A percentile compares a stretch with the other conserved stretches of the same genome.
Conservation (phyloP, 768 basidiomycete genomes). For the Leccinum olivaceopallidum region DNA sequence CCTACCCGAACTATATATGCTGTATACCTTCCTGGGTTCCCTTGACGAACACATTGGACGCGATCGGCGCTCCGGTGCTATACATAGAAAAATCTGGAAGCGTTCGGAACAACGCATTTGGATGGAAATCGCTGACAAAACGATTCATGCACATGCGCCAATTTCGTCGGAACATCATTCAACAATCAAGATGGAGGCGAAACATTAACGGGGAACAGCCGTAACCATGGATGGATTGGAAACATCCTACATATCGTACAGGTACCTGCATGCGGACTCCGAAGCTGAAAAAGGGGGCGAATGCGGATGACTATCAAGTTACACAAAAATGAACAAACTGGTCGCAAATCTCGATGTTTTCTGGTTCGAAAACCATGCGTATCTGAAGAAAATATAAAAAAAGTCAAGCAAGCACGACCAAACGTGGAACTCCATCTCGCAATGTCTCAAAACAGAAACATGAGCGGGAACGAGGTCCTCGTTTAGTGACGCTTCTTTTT, state of each 20-base stretch:
- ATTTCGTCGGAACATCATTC: neutral
- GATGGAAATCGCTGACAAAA: neutral
- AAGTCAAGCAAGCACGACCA: neutral
- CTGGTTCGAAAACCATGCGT: neutral
- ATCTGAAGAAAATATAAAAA: neutral
- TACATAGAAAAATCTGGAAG: neutral
- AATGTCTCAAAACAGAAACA: neutral
- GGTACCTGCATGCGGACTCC: neutral
- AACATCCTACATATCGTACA: slow-evolving; percentile 1
- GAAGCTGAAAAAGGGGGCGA: no score
- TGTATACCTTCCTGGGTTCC: neutral
- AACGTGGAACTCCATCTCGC: slow-evolving; percentile 5
- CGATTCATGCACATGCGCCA: neutral
- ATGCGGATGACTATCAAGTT: neutral
- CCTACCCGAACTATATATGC: neutral
- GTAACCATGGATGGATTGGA: no score
- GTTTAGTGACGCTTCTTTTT: slow-evolving; percentile 9
- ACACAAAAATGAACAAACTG: neutral
- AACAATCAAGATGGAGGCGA: neutral
- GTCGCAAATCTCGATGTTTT: neutral
- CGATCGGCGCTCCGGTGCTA: neutral
- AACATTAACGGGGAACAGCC: neutral
- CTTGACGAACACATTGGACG: neutral
- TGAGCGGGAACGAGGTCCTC: slow-evolving; percentile 11
- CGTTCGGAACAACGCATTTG: no score